Evolutionary conservation across 192 early-diverging fungal genomes (phyloP), one percentile per base, ranked within the genome.

Genomic region (Haplosporangium gracile): DNA sequence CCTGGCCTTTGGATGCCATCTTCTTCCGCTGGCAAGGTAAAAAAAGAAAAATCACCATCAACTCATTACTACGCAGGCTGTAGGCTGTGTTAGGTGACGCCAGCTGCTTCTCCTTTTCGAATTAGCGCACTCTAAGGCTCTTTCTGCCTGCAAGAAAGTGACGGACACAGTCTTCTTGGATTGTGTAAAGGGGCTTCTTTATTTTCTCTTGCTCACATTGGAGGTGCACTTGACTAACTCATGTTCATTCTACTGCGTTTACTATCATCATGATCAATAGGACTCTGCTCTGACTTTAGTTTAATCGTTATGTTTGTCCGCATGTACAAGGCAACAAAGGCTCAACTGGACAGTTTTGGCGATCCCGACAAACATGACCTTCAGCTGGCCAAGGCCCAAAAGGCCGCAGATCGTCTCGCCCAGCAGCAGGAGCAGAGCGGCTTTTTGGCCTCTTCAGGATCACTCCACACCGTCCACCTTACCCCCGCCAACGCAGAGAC

Each of bases 21-120:
- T 89, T 82, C 53, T 89, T 89, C 80, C 81, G 85, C 45, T 76
- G 81, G 75, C 88, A 89, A 80, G 88, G 88, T 85, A 79, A 76
- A 70, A 70, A 24, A 71, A 38, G 34, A 70, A 24, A 45, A 73
- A 4, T 9, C 0, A 9, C 16, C 49, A 51, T 51, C 16, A 51
- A 51, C 18, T 60, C 49, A 34, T 3, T 9, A 36, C n/a, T 4
- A 34, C 13, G 20, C n/a, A 60, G 55, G 36, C 38, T 45, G 72
- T 24, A 47, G 70, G 10, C 42, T 42, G 16, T 40, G 70, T 42
- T 72, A 42, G 32, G 20, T 49, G 29, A 53, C 34, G 29, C 36
- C 29, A 18, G 32, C 20, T 45, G 3, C 60, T 65, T 29, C 11
- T 65, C 9, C 3, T 55, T 5, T 15, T 34, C 26, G 26, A 26